Evolutionary conservation across 768 basidiomycete species (phyloP).

Genomic region (Podaxis sp.): DNA sequence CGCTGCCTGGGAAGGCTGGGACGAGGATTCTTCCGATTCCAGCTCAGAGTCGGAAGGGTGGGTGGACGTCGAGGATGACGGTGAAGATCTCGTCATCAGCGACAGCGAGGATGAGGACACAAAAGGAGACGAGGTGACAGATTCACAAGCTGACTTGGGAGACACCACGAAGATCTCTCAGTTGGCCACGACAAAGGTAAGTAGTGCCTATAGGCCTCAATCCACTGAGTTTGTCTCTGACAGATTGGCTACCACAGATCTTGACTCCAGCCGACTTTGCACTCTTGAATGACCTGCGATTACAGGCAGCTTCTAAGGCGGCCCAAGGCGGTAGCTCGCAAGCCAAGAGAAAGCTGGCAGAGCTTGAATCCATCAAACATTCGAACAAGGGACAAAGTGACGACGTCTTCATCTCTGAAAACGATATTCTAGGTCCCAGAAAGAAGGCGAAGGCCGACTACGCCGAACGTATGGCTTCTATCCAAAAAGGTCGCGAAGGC

Average conservation of each 20-base stretch:
- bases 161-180: conserved; percentile 51
- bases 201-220: conserved; percentile 33
- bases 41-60: conserved; percentile 67
- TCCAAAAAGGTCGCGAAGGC: conserved; percentile 91
- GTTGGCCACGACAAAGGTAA: conserved; percentile 80
- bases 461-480: conserved; percentile 88
- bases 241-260: conserved; percentile 54
- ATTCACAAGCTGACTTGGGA: conserved; percentile 22
- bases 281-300: conserved; percentile 82
- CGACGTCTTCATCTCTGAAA: conserved; percentile 79
- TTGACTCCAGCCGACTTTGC: conserved; percentile 97
- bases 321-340: conserved; percentile 72
- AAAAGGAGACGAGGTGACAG: conserved; percentile 43
- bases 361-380: conserved; percentile 61
- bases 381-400: conserved; percentile 41
- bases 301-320: conserved; percentile 72
- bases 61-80: conserved; percentile 80
- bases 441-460: conserved; percentile 95
- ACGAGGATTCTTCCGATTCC: conserved; percentile 63
- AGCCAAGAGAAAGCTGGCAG: conserved; percentile 87
- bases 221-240: neutral
- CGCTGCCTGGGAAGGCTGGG: conserved; percentile 87
- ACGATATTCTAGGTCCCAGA: conserved; percentile 89
- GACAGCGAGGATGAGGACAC: conserved; percentile 80
- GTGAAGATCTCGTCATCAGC: conserved; percentile 70